Conservation (phyloP, 257 asterid species). For the Rehmannia glutinosa region DNA sequence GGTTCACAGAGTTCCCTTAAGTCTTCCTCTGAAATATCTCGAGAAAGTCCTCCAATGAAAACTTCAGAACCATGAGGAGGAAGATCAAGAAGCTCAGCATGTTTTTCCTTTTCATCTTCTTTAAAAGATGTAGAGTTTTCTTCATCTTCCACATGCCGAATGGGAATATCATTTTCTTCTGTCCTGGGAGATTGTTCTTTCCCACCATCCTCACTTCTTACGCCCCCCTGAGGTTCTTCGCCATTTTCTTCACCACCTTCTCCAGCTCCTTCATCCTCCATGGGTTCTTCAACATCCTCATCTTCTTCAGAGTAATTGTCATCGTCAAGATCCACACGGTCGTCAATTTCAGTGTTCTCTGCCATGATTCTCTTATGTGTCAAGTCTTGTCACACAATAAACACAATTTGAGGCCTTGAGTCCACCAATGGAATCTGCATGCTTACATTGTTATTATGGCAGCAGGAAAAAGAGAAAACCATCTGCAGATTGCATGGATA, state of each 20-base stretch:
- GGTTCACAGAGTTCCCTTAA: constrained; percentile 75
- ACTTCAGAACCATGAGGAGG: constrained; percentile 97
- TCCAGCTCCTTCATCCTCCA: constrained; percentile 70
- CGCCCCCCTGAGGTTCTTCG: constrained; percentile 54
- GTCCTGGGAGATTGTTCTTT: constrained; percentile 47
- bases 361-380: constrained; percentile 49
- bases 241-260: constrained; percentile 62
- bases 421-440: constrained; percentile 45
- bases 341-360: constrained; percentile 80
- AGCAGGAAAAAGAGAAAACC: constrained; percentile 29
- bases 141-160: constrained; percentile 40
- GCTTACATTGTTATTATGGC: constrained; percentile 38
- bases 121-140: constrained; percentile 36
- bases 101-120: constrained; percentile 41
- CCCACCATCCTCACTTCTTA: constrained; percentile 50
- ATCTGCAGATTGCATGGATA: constrained; percentile 34
- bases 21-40: constrained; percentile 79
- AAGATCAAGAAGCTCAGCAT: constrained; percentile 67
- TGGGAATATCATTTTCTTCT: constrained; percentile 30
- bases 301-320: constrained; percentile 86
- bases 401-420: constrained; percentile 32
- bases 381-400: constrained; percentile 45
- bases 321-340: constrained; percentile 88
- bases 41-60: constrained; percentile 89
- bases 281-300: constrained; percentile 70